phyloP scores from a whole-genome alignment of 441 rosid species.

The Kokia cookei region DNA sequence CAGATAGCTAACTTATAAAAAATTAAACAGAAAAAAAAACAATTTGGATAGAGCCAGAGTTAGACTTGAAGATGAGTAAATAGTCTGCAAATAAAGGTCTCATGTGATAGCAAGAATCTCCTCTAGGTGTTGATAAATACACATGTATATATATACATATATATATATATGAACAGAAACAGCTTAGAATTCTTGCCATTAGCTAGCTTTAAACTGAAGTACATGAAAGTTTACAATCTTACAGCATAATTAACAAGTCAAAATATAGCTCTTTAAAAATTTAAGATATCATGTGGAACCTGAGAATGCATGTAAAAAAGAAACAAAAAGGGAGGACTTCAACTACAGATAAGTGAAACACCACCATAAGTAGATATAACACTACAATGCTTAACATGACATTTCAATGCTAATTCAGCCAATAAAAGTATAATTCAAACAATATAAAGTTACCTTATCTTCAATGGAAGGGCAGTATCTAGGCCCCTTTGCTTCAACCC shows the following conservation, averaged over 20 bases:
- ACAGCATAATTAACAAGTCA: neutral
- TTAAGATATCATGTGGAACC: neutral
- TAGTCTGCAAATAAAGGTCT: neutral
- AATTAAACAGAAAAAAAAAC: neutral
- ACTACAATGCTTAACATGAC: neutral
- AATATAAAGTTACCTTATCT: constrained; percentile 63
- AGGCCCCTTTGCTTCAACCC: constrained; percentile 99
- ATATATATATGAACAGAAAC: neutral
- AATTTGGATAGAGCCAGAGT: neutral
- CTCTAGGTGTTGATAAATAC: neutral
- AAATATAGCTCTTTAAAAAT: neutral
- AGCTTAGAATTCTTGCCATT: neutral
- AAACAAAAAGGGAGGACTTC: neutral
- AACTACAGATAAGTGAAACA: neutral
- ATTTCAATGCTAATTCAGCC: neutral
- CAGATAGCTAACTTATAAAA: neutral
- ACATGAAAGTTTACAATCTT: neutral
- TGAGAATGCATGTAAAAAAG: neutral
- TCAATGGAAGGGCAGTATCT: constrained; percentile 99
- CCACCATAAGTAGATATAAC: neutral
- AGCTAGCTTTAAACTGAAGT: neutral
- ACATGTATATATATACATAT: too few species aligned
- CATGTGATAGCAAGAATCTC: neutral
- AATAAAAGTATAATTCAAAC: neutral
- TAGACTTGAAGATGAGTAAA: neutral